A percentile compares a stretch with the other conserved stretches of the same genome.
Conservation (phyloP, 2,329 filamentous ascomycete species). For the Fusarium heterosporum region DNA sequence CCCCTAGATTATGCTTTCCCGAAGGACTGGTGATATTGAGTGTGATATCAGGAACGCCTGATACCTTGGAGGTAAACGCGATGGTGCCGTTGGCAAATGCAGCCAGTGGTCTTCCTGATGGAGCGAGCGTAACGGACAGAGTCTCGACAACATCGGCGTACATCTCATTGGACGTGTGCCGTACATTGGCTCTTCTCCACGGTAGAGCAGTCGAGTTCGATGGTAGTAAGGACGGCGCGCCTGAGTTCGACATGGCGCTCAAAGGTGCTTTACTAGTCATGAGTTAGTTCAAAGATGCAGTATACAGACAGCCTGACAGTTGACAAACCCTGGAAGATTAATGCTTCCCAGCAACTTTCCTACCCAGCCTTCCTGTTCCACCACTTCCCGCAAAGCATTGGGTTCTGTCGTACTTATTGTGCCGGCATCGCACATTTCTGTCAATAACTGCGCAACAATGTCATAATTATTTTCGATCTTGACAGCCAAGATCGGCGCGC, state of each 20-base stretch:
- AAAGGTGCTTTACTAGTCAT: conserved; percentile 56
- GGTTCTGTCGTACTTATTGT: conserved; percentile 91
- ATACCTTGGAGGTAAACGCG: conserved; percentile 94
- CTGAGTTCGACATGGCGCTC: conserved; percentile 54
- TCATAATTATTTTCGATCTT: conserved; percentile 94
- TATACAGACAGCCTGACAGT: background rate
- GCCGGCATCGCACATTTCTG: conserved; percentile 96
- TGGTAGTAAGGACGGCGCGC: conserved; percentile 55
- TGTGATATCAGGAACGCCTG: conserved; percentile 90
- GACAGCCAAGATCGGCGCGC: conserved; percentile 83
- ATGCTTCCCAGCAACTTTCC: conserved; percentile 91
- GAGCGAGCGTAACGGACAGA: conserved; percentile 86
- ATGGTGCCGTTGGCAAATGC: conserved; percentile 93
- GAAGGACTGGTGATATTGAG: conserved; percentile 83
- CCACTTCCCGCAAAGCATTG: conserved; percentile 89
- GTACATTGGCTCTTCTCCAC: conserved; percentile 91
- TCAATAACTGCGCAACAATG: conserved; percentile 90
- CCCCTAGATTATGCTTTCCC: conserved; percentile 79
- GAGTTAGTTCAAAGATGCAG: conserved; percentile 21
- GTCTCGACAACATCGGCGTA: conserved; percentile 97
- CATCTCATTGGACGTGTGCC: conserved; percentile 96
- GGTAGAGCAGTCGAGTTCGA: conserved; percentile 72
- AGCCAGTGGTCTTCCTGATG: conserved; percentile 86
- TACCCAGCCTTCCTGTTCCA: conserved; percentile 91
- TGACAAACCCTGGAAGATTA: conserved; percentile 76